Evolutionary conservation across 2,329 filamentous ascomycete genomes (phyloP), one percentile per base, ranked within the genome.

Genomic region (Dryadomyces quercivorus): DNA sequence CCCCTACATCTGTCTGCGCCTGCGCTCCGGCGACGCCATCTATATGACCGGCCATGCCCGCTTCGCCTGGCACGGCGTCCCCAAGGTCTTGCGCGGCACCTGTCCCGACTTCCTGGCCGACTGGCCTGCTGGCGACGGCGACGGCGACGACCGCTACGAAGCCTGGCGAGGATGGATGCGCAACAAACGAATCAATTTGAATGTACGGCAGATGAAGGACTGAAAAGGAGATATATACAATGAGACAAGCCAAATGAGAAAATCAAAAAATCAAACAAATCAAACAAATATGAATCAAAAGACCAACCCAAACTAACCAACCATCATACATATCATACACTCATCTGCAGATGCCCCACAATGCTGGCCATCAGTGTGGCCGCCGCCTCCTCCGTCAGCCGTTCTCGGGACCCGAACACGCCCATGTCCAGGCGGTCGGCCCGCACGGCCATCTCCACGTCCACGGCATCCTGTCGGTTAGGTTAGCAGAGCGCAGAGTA

Each of bases 21-120:
- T 97, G 42, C 77, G 84, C 22, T 95, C 89, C 1, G 92, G 93
- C 0, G 92, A 96, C 70, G 89, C 84, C 0, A 81, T 97, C 1
- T 90, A 94, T 64, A 97, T 98, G 92, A 84, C 81, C 51, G 79
- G 85, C 20, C 75, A 82, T 56, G 85, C 88, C 4, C 77, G 93
- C 46, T 95, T 89, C 69, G 91, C 92, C 2, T 97, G 92, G 92
- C 93, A 97, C 70, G 91, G 88, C 13, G 90, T 97, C 13, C 91
- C 93, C 6, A 93, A 91, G 66, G 85, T 97, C 13, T 64, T 96
- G 40, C 77, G 81, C 49, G 80, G 72, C 1, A 95, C 88, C 0
- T 97, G 91, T 68, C 92, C 92, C 0, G 71, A 71, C 0, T 86
- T 84, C 67, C 68, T 97, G 51, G 70, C 74, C 55, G 72, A 85